phyloP scores from a whole-genome alignment of 768 basidiomycete species.

The Lepiota venenata region DNA sequence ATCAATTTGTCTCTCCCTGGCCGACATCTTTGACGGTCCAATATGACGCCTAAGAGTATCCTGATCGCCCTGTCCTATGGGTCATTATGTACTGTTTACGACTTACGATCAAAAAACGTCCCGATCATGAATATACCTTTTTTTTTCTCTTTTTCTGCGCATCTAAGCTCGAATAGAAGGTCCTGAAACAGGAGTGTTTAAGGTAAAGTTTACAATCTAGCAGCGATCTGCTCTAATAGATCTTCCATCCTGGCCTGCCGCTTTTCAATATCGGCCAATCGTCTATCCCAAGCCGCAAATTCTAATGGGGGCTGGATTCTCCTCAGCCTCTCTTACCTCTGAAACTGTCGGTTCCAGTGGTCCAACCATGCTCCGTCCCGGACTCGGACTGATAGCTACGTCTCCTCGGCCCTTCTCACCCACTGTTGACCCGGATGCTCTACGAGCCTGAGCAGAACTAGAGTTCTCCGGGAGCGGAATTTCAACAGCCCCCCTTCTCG shows the following conservation, averaged over 20 bases:
- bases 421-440: background rate
- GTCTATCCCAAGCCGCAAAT: background rate
- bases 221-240: conserved; percentile 35
- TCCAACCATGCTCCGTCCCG: conserved; percentile 12
- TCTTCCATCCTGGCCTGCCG: conserved; percentile 45
- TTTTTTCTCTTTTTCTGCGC: too few species aligned
- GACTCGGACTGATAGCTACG: conserved; percentile 3
- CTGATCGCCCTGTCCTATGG: background rate
- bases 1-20: conserved; percentile 57
- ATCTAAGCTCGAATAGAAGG: background rate
- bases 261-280: conserved; percentile 36
- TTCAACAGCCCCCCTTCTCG: background rate
- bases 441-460: background rate
- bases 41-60: conserved; percentile 27
- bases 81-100: background rate
- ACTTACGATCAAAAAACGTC: too few species aligned
- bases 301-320: background rate
- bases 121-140: too few species aligned
- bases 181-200: background rate
- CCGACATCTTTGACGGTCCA: conserved; percentile 62
- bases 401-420: conserved; percentile 11
- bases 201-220: conserved; percentile 11
- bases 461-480: background rate
- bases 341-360: conserved; percentile 12
- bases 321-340: background rate